phyloP scores from a whole-genome alignment of 768 basidiomycete species.

The Calocybe cyanea region DNA sequence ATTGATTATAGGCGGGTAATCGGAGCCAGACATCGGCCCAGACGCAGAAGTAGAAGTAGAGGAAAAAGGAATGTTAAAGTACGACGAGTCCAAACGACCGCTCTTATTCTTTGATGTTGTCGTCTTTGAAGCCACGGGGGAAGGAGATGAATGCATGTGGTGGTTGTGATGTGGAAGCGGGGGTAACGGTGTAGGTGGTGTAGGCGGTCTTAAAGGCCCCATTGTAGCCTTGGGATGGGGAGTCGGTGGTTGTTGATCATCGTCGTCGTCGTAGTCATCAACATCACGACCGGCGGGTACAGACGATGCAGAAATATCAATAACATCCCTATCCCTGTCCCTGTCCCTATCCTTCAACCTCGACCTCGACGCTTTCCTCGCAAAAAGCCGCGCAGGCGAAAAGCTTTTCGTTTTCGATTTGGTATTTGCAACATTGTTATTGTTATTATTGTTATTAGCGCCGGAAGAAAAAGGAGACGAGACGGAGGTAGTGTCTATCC shows the following conservation, averaged over 20 bases:
- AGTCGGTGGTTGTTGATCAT: constrained; percentile 1
- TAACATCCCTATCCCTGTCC: too few species aligned
- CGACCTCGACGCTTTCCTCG: constrained; percentile 9
- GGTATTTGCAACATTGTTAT: not conserved
- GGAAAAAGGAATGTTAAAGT: too few species aligned
- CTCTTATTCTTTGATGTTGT: not conserved
- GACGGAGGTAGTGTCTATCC: not conserved
- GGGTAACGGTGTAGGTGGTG: constrained; percentile 5
- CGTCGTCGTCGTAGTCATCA: not conserved
- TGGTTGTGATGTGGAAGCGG: not conserved
- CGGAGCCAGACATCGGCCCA: too few species aligned
- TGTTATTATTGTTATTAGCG: not conserved
- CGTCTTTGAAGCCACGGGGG: not conserved
- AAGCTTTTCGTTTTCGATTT: constrained; percentile 10
- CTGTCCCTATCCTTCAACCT: constrained; percentile 1
- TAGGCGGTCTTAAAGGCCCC: not conserved
- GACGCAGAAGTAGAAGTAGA: too few species aligned
- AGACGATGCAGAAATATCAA: too few species aligned
- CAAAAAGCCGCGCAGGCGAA: constrained; percentile 6
- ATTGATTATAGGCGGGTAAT: too few species aligned
- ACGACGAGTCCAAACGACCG: too few species aligned
- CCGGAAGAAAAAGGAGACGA: not conserved
- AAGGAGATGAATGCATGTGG: not conserved
- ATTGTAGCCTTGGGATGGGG: not conserved
- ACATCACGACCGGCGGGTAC: too few species aligned